A percentile compares a stretch with the other conserved stretches of the same genome.
Evolutionary conservation across 75 land plant genomes (phyloP).

Genomic region (Selaginella moellendorffii): DNA sequence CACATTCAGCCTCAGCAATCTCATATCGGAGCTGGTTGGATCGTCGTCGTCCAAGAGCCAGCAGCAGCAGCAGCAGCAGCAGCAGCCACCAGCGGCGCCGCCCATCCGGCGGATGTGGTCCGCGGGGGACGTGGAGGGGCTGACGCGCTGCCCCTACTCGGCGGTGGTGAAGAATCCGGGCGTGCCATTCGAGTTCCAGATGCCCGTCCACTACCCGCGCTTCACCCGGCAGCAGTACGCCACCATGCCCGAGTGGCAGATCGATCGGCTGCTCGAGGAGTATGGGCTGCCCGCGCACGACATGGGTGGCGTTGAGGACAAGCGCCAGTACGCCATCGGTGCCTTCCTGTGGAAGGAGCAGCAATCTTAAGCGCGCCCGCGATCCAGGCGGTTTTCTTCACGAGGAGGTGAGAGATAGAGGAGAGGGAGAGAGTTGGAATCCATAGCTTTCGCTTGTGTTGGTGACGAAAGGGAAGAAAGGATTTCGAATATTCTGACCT

Average conservation of each 20-base stretch:
- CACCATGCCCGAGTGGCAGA: slow-evolving; percentile 7
- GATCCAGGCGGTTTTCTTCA: no score
- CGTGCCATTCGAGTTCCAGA: neutral
- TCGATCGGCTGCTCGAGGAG: slow-evolving; percentile 5
- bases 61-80: no score
- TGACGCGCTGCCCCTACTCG: neutral
- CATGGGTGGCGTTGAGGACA: slow-evolving; percentile 3
- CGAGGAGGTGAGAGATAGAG: no score
- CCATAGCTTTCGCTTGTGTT: no score
- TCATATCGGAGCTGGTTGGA: neutral
- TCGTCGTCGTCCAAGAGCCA: neutral
- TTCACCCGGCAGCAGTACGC: neutral
- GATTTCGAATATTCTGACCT: no score
- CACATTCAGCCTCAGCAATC: neutral
- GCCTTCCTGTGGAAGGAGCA: slow-evolving; percentile 5
- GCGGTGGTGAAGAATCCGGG: neutral
- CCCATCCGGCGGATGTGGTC: neutral
- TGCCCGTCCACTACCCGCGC: slow-evolving; percentile 4
- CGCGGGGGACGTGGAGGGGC: neutral
- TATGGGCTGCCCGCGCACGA: slow-evolving; percentile 1
- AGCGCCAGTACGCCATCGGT: slow-evolving; percentile 8
- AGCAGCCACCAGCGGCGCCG: neutral
- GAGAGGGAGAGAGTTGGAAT: no score
- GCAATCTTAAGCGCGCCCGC: no score
- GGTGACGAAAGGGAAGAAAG: no score